Evolutionary conservation across 2,329 filamentous ascomycete species (phyloP), one percentile per base, ranked within the genome.

Genomic region (Knufia fluminis): DNA sequence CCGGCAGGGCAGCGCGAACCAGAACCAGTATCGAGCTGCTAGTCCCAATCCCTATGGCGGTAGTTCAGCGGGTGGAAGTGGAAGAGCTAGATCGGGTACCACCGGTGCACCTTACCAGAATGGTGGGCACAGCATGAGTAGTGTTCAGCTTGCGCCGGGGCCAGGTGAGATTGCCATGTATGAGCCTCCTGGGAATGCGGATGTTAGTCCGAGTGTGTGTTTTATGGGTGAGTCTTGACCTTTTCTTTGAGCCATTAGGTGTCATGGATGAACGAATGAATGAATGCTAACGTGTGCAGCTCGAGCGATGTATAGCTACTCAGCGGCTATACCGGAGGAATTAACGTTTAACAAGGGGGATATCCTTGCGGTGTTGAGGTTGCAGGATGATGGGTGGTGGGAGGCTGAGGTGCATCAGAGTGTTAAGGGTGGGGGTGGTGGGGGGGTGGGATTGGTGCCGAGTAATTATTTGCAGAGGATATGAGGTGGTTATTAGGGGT

Each of bases 311-410:
- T 98, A 97, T 68, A 82, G 87, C 72, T 98, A 98, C 66, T 82
- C 85, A 62, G 89, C 92, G 2, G 91, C 89, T 19, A 98, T 98
- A 51, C 88, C 91, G 0, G 92, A 97, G 64, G 94, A 98, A 68
- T 72, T 98, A 17, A 85, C 85, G 12, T 98, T 98, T 66, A 75
- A 76, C 41, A 98, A 98, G 71, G 90, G 90, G 42, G 94, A 98
- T 63, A 81, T 91, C 52, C 74, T 98, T 12, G 88, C 91, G 1
- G 82, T 98, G 12, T 73, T 96, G 41, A 78, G 90, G 52, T 80
- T 94, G 61, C 92, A 98, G 68, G 92, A 98, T 64, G 92, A 98
- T 63, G 92, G 92, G 17, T 98, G 92, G 92, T 98, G 94, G 58
- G 92, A 98, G 71, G 94, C 94, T 10, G 91, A 96, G 66, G 80